Evolutionary conservation across 331 rosid genomes (phyloP).

Genomic region (Pyrus hybrid): DNA sequence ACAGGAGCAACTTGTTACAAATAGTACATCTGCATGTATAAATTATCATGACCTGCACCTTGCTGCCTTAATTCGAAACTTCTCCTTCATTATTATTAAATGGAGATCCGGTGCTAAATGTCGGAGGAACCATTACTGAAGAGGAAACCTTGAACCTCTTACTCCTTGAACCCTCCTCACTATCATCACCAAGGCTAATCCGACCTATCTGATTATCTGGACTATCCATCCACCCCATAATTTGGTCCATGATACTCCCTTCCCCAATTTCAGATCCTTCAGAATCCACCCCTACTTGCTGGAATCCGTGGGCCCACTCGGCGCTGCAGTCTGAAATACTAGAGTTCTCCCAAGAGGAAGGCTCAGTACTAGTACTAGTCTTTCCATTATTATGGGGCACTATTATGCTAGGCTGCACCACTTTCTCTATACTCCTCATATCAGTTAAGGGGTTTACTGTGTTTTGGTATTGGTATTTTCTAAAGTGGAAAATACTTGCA

Average conservation of each 20-base stretch:
- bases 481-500: constrained; percentile 67
- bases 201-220: constrained; percentile 21
- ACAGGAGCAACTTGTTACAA: neutral
- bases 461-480: constrained; percentile 41
- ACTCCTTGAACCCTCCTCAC: constrained; percentile 39
- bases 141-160: constrained; percentile 90
- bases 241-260: constrained; percentile 37
- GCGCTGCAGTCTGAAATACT: constrained; percentile 47
- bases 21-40: neutral
- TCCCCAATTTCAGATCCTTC: constrained; percentile 51
- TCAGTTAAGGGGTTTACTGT: constrained; percentile 18
- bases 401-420: constrained; percentile 78
- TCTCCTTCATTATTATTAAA: neutral
- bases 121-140: constrained; percentile 80
- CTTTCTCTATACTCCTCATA: constrained; percentile 43
- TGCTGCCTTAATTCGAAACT: neutral
- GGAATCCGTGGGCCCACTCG: constrained; percentile 41
- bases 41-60: neutral
- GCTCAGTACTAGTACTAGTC: neutral
- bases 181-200: neutral
- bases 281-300: constrained; percentile 33
- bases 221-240: constrained; percentile 54
- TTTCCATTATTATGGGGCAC: constrained; percentile 39
- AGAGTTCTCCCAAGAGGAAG: constrained; percentile 39
- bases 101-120: constrained; percentile 38